A percentile compares a stretch with the other conserved stretches of the same genome.
These are phyloP conservation scores for Penstemon newberryi DNA, from an alignment of 257 asterid genomes.

Conservation along the genomic window DNA sequence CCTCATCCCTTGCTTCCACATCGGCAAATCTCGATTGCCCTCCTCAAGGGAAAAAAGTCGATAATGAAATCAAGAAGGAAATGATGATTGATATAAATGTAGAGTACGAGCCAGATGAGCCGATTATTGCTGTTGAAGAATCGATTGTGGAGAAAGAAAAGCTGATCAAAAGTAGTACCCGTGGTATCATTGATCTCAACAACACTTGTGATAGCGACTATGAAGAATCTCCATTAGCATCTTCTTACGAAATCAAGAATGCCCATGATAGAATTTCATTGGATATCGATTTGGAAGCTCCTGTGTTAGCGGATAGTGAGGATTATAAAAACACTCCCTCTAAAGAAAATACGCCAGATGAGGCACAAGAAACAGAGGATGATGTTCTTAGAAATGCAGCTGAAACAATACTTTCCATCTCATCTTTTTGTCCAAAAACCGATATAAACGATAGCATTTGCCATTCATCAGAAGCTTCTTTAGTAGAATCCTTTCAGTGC, in stretches of 20 bases:
- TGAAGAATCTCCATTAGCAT: conserved; percentile 47
- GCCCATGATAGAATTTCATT: conserved; percentile 31
- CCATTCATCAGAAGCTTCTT: conserved; percentile 22
- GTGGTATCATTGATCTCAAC: conserved; percentile 67
- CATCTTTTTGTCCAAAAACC: conserved; percentile 25
- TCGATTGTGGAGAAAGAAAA: conserved; percentile 34
- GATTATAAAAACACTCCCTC: conserved; percentile 25
- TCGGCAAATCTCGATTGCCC: conserved; percentile 17
- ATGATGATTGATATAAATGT: conserved; percentile 74
- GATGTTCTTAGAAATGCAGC: conserved; percentile 64
- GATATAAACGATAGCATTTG: conserved; percentile 9
- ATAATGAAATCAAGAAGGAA: conserved; percentile 36
- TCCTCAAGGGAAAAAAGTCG: neutral
- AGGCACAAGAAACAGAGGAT: conserved; percentile 34
- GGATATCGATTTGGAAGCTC: conserved; percentile 81
- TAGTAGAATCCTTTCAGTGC: conserved; percentile 46
- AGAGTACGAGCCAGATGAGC: conserved; percentile 64
- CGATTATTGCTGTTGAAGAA: conserved; percentile 35
- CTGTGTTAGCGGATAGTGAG: conserved; percentile 45
- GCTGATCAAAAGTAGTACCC: neutral
- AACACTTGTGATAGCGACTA: conserved; percentile 56
- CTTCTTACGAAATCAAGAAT: conserved; percentile 43
- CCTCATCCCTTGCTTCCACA: conserved; percentile 15
- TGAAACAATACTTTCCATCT: conserved; percentile 62
- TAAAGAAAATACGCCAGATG: conserved; percentile 25